Conservation (phyloP, 495 filamentous ascomycete genomes). For the Aspergillus kassunensis region DNA sequence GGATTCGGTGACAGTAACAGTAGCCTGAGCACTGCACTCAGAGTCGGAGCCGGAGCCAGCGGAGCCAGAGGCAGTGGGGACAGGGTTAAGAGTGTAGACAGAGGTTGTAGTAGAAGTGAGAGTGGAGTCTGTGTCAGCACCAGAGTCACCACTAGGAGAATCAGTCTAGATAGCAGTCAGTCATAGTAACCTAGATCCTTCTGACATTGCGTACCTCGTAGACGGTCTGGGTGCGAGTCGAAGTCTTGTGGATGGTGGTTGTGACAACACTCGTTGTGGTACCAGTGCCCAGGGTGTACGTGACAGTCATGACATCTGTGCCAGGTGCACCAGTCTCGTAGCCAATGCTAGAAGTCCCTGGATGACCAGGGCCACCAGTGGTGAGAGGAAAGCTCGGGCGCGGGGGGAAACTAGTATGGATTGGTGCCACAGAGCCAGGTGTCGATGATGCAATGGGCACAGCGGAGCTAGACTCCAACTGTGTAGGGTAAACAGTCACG, state of each 20-base stretch:
- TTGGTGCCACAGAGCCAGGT: constrained; percentile 5
- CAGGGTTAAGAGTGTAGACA: constrained; percentile 26
- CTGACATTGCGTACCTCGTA: constrained; percentile 31
- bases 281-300: constrained; percentile 57
- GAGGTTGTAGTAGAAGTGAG: constrained; percentile 20
- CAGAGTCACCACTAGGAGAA: neutral
- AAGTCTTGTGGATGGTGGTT: constrained; percentile 52
- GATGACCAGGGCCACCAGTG: constrained; percentile 5
- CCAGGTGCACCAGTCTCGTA: constrained; percentile 2
- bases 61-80: constrained; percentile 17
- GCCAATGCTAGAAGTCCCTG: neutral
- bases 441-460: neutral
- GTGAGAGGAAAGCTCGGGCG: constrained; percentile 18
- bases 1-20: constrained; percentile 31
- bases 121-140: constrained; percentile 16
- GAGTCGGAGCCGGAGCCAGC: constrained; percentile 6
- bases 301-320: constrained; percentile 46
- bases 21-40: constrained; percentile 29
- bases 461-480: neutral
- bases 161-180: constrained; percentile 4
- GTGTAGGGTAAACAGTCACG: constrained; percentile 20
- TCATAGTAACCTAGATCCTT: neutral
- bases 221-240: constrained; percentile 35
- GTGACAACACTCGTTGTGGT: constrained; percentile 52
- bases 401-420: neutral